These are phyloP conservation scores for Stagonosporopsis cucurbitacearum DNA, from an alignment of 2,329 filamentous ascomycete species.

Conservation along the genomic window DNA sequence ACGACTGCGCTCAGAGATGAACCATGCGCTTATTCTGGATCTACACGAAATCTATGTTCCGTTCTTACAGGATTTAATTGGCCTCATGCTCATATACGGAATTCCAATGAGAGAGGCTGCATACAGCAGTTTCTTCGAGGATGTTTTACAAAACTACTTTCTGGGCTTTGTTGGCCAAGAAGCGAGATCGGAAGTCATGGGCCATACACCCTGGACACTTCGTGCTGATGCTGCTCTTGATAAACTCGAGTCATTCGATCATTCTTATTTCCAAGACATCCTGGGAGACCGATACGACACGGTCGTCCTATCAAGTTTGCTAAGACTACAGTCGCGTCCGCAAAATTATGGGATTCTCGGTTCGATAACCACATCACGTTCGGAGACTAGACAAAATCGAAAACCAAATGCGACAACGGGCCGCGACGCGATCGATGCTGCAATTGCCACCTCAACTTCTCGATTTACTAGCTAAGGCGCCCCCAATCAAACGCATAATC, in stretches of 20 bases:
- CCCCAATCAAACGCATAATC: not conserved
- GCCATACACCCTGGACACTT: not conserved
- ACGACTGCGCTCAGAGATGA: not conserved
- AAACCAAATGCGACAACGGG: not conserved
- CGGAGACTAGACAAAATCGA: not conserved
- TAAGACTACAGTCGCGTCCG: not conserved
- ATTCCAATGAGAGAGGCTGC: conserved; percentile 1
- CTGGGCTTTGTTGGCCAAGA: conserved; percentile 7
- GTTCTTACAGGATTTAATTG: conserved; percentile 7
- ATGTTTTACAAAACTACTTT: conserved; percentile 5
- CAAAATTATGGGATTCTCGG: not conserved
- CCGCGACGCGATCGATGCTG: not conserved
- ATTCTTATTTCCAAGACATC: conserved; percentile 8
- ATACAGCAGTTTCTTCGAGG: conserved; percentile 4
- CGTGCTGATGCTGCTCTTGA: not conserved
- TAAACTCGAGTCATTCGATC: conserved; percentile 8
- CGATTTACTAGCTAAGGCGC: not conserved
- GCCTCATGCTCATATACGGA: conserved; percentile 11
- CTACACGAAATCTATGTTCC: conserved; percentile 8
- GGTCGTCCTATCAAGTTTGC: not conserved
- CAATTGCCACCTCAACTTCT: not conserved
- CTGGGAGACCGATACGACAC: not conserved
- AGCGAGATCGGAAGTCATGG: not conserved
- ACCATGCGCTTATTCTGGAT: not conserved
- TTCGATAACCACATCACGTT: not conserved